phyloP scores from a whole-genome alignment of 2,329 filamentous ascomycete genomes.

The Colletotrichum higginsianum region DNA sequence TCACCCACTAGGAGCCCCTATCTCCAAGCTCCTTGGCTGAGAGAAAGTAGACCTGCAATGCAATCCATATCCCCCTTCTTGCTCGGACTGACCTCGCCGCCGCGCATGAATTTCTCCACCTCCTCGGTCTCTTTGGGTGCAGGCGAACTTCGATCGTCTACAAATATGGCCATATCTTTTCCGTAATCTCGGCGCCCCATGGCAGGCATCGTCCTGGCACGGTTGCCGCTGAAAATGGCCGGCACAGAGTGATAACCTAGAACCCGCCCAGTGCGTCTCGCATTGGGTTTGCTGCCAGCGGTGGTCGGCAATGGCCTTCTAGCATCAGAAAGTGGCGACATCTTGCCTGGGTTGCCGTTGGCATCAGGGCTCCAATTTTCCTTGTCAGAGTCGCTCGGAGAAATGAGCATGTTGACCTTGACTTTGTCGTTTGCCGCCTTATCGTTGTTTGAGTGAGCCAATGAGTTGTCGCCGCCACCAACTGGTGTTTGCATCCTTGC shows the following conservation, averaged over 20 bases:
- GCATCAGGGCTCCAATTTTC: slow-evolving; percentile 85
- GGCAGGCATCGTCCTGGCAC: slow-evolving; percentile 59
- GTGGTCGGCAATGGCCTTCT: slow-evolving; percentile 56
- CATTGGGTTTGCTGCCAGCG: slow-evolving; percentile 50
- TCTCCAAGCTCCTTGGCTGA: slow-evolving; percentile 94
- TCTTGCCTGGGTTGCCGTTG: slow-evolving; percentile 56
- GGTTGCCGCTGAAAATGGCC: slow-evolving; percentile 51
- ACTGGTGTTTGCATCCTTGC: slow-evolving; percentile 68
- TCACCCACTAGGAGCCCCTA: slow-evolving; percentile 54
- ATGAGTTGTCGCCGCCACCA: slow-evolving; percentile 7
- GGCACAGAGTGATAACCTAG: slow-evolving; percentile 58
- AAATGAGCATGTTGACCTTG: slow-evolving; percentile 58
- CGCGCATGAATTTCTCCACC: slow-evolving; percentile 81
- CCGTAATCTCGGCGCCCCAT: slow-evolving; percentile 50
- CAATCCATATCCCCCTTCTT: slow-evolving; percentile 89
- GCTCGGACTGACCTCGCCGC: slow-evolving; percentile 74
- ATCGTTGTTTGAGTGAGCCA: neutral
- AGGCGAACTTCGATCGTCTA: slow-evolving; percentile 58
- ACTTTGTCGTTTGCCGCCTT: slow-evolving; percentile 50
- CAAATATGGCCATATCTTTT: slow-evolving; percentile 65
- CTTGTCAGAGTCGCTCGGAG: slow-evolving; percentile 84
- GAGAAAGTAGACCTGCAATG: slow-evolving; percentile 87
- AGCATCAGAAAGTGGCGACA: slow-evolving; percentile 43
- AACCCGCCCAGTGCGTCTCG: slow-evolving; percentile 58
- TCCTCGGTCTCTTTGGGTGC: slow-evolving; percentile 64